Evolutionary conservation across 2,329 filamentous ascomycete species (phyloP).

Genomic region (Elsinoe arachidis): DNA sequence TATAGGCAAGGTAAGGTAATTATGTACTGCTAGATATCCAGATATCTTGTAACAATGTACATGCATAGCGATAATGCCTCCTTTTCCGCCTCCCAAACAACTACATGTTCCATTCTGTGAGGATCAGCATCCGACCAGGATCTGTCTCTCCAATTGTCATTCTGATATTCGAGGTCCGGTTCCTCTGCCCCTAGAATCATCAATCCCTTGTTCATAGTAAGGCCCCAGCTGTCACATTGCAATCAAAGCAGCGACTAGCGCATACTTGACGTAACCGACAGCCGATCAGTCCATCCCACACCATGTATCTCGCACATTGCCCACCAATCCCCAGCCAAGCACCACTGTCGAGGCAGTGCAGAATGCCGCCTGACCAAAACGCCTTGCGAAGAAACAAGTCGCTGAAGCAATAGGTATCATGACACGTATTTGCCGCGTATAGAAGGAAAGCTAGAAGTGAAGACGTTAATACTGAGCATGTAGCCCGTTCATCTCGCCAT

Average conservation of each 20-base stretch:
- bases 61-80: background rate
- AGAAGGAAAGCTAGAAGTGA: conserved; percentile 10
- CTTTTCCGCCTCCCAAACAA: background rate
- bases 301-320: background rate
- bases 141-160: conserved; percentile 7
- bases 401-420: background rate
- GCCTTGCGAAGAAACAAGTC: conserved; percentile 3
- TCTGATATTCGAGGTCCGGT: conserved; percentile 6
- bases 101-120: background rate
- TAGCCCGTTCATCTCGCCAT: conserved; percentile 27
- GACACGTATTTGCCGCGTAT: background rate
- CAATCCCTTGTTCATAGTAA: background rate
- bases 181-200: conserved; percentile 10
- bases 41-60: conserved; percentile 3
- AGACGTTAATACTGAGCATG: conserved; percentile 13
- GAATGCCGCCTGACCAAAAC: background rate
- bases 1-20: too few species aligned
- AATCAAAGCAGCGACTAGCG: background rate
- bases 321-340: background rate
- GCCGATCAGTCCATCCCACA: background rate
- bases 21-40: conserved; percentile 1
- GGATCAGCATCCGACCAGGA: background rate
- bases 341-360: background rate
- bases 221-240: background rate
- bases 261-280: background rate